Percentiles rank a stretch among this genome's conserved stretches.
phyloP scores from a whole-genome alignment of 1,284 basidiomycete genomes.

The Melampsora americana region DNA sequence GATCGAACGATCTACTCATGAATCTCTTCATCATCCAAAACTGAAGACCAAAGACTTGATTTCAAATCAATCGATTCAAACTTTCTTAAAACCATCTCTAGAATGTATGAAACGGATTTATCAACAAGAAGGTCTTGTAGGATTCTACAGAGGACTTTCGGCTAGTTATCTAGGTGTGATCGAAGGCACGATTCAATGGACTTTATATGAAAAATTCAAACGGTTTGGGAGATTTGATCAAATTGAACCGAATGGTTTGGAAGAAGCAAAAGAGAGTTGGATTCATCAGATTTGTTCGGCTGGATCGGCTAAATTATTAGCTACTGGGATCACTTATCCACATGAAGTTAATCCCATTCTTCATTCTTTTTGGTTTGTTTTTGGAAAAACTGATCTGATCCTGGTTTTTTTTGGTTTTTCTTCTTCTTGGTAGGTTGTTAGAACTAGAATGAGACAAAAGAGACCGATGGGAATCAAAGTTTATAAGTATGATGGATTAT shows the following conservation, averaged over 20 bases:
- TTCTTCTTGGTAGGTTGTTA: slow-evolving; percentile 68
- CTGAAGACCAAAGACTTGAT: too few relatives aligned
- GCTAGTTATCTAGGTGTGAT: slow-evolving; percentile 94
- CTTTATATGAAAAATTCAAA: slow-evolving; percentile 84
- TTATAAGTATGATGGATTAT: slow-evolving; percentile 76
- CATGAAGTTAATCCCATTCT: slow-evolving; percentile 83
- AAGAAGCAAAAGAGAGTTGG: slow-evolving; percentile 59
- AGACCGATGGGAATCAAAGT: slow-evolving; percentile 54
- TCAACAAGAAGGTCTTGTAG: slow-evolving; percentile 74
- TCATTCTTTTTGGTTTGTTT: too few relatives aligned
- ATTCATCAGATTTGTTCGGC: slow-evolving; percentile 81
- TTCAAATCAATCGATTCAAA: slow-evolving; percentile 48
- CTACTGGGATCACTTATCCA: slow-evolving; percentile 89
- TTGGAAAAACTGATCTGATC: too few relatives aligned
- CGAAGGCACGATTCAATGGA: slow-evolving; percentile 97
- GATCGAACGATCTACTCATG: too few relatives aligned
- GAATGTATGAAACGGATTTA: slow-evolving; percentile 68
- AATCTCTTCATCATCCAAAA: too few relatives aligned
- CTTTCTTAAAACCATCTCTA: slow-evolving; percentile 60
- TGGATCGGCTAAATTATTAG: slow-evolving; percentile 88
- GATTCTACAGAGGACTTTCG: slow-evolving; percentile 90
- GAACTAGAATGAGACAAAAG: slow-evolving; percentile 81
- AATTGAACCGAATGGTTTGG: not conserved
- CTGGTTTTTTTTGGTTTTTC: slow-evolving; percentile 1
- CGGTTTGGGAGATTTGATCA: slow-evolving; percentile 49